A percentile compares a stretch with the other conserved stretches of the same genome.
These are phyloP conservation scores for Sporothrix pallida DNA, from an alignment of 2,329 filamentous ascomycete species.

Conservation along the genomic window DNA sequence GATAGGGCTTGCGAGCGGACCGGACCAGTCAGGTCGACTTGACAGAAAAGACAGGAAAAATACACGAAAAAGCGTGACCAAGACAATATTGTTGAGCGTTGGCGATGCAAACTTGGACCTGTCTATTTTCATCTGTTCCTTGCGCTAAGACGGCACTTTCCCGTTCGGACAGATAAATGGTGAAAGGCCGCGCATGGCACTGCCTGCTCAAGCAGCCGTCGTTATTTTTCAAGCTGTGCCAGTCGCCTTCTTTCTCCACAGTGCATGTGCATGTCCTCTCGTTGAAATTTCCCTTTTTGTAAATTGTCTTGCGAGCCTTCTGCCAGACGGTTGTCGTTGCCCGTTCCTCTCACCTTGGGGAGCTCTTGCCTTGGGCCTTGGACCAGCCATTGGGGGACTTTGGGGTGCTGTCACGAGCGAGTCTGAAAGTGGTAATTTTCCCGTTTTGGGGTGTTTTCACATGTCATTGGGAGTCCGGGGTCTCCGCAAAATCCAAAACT, in stretches of 20 bases:
- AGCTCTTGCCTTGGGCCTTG: background rate
- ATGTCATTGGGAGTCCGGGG: conserved; percentile 34
- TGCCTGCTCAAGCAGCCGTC: background rate
- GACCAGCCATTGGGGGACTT: background rate
- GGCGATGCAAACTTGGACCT: background rate
- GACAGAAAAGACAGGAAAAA: background rate
- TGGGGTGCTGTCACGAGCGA: conserved; percentile 22
- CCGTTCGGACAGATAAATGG: background rate
- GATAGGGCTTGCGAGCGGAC: background rate
- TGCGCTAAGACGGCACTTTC: background rate
- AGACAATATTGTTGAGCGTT: background rate
- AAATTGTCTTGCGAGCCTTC: background rate
- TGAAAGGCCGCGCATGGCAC: background rate
- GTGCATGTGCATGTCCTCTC: conserved; percentile 14
- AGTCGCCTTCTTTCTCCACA: background rate
- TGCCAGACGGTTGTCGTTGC: background rate
- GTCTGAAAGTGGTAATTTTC: conserved; percentile 25
- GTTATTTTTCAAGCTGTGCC: background rate
- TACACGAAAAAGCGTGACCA: conserved; percentile 5
- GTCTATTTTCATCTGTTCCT: conserved; percentile 13
- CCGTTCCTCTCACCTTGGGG: background rate
- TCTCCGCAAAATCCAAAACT: conserved; percentile 31
- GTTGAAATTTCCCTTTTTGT: background rate
- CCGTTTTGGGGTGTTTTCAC: conserved; percentile 31
- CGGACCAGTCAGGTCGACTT: background rate